phyloP scores from a whole-genome alignment of 2,329 filamentous ascomycete genomes.

The Pseudogymnoascus sp. region DNA sequence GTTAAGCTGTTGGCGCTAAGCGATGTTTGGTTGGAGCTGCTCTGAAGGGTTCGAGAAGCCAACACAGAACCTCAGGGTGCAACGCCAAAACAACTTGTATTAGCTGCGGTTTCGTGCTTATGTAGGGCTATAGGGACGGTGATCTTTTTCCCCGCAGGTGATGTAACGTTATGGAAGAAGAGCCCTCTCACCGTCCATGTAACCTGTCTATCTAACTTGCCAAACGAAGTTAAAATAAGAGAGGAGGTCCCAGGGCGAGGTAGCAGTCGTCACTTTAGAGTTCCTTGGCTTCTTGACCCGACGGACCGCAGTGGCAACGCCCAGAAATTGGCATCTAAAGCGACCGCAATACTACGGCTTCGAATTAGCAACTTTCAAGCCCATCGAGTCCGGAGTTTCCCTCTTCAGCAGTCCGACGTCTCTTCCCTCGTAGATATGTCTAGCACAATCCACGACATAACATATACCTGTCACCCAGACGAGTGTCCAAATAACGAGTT shows the following conservation, averaged over 20 bases:
- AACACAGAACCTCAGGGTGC: background rate
- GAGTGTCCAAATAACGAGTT: background rate
- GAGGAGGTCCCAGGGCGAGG: background rate
- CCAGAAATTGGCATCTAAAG: background rate
- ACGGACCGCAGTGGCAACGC: background rate
- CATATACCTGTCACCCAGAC: background rate
- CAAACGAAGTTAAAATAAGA: background rate
- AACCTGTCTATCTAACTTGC: background rate
- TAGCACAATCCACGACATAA: background rate
- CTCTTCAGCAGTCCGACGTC: too few relatives aligned
- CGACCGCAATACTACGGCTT: background rate
- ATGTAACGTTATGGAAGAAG: background rate
- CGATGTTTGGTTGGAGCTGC: background rate
- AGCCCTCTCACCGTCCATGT: background rate
- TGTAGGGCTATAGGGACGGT: background rate
- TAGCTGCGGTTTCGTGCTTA: background rate
- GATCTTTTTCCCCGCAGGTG: background rate
- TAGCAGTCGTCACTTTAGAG: background rate
- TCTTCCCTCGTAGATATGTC: too few relatives aligned
- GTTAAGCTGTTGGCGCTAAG: background rate
- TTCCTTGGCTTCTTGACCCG: background rate
- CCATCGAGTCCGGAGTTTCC: background rate
- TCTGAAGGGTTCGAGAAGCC: background rate
- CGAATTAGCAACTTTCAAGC: background rate
- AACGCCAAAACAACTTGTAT: background rate